Evolutionary conservation across 345 rosid genomes (phyloP).

Genomic region (Melaleuca quinquenervia): DNA sequence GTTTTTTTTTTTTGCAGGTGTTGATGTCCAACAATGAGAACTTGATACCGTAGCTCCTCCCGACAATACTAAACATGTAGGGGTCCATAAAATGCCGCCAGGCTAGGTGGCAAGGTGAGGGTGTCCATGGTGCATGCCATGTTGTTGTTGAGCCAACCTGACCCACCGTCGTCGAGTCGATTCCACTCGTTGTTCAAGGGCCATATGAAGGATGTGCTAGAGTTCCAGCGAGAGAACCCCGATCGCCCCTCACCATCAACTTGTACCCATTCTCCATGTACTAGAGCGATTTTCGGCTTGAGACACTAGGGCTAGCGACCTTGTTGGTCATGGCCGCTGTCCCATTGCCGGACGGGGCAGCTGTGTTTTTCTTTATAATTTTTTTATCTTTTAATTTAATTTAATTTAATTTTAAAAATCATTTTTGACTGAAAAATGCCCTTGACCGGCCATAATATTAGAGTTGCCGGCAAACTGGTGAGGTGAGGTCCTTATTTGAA

Average conservation of each 20-base stretch:
- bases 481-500: too few species aligned
- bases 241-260: constrained; percentile 70
- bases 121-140: constrained; percentile 92
- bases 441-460: too few species aligned
- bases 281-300: constrained; percentile 76
- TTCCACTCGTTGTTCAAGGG: constrained; percentile 43
- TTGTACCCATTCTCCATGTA: constrained; percentile 95
- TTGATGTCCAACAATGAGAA: constrained; percentile 49
- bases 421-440: too few species aligned
- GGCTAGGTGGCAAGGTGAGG: constrained; percentile 66
- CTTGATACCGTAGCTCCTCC: constrained; percentile 64
- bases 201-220: constrained; percentile 48
- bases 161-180: constrained; percentile 77
- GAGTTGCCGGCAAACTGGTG: too few species aligned
- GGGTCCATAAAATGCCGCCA: constrained; percentile 56
- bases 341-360: too few species aligned
- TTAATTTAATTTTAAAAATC: too few species aligned
- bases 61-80: constrained; percentile 76
- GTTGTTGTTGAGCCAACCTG: constrained; percentile 65
- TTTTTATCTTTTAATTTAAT: too few species aligned
- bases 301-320: too few species aligned
- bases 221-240: constrained; percentile 56
- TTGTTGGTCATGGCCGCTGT: too few species aligned
- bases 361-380: too few species aligned
- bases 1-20: constrained; percentile 28